phyloP scores from a whole-genome alignment of 2,329 filamentous ascomycete species.

The Verticillium longisporum region DNA sequence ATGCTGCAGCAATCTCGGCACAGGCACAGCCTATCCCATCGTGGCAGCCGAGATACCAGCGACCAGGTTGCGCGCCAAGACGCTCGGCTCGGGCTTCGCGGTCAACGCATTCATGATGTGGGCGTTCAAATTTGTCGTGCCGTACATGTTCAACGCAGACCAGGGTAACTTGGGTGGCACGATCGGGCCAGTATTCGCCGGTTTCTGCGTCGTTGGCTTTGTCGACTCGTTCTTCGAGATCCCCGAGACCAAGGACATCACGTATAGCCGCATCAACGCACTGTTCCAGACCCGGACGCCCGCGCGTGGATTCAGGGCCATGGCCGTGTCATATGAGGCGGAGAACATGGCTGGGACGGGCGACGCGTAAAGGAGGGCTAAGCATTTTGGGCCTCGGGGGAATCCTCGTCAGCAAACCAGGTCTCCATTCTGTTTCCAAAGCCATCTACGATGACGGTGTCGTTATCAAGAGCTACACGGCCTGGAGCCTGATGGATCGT shows the following conservation, averaged over 20 bases:
- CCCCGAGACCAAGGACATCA: not conserved
- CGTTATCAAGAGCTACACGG: conserved; percentile 73
- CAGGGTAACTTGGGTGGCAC: not conserved
- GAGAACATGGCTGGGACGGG: no score
- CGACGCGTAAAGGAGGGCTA: no score
- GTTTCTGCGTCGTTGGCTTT: not conserved
- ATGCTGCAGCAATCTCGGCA: conserved; percentile 5
- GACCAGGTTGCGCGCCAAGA: conserved; percentile 37
- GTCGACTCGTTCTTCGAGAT: not conserved
- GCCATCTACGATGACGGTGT: conserved; percentile 68
- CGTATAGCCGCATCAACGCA: not conserved
- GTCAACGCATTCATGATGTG: conserved; percentile 14
- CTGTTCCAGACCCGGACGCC: not conserved
- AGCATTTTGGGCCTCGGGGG: no score
- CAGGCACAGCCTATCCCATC: conserved; percentile 34
- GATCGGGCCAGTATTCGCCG: not conserved
- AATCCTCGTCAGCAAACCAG: no score
- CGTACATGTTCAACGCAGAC: not conserved
- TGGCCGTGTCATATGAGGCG: no score
- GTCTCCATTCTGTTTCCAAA: conserved; percentile 59
- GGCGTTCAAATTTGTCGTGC: not conserved
- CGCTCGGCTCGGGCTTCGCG: conserved; percentile 36
- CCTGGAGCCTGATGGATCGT: conserved; percentile 85
- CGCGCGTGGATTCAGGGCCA: no score
- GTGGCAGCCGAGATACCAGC: conserved; percentile 36